Percentiles rank a stretch among this genome's conserved stretches.
These are phyloP conservation scores for Nicotiana paniculata DNA, from an alignment of 257 asterid species.

Conservation along the genomic window DNA sequence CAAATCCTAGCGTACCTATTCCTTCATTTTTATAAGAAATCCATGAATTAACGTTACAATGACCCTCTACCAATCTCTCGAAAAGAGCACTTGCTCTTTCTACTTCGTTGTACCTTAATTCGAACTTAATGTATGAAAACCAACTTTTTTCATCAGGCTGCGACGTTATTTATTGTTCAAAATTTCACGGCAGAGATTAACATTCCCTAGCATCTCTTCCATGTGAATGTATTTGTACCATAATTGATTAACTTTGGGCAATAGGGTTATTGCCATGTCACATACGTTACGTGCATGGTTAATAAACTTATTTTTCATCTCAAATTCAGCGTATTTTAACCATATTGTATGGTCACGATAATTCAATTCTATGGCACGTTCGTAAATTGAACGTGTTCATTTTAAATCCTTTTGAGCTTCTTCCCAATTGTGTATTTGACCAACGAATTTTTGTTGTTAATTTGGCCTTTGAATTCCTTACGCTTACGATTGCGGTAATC, in stretches of 20 bases:
- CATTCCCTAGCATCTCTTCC: slow-evolving; percentile 78
- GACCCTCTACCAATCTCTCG: slow-evolving; percentile 55
- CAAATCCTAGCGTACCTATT: slow-evolving; percentile 50
- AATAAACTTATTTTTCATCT: slow-evolving; percentile 73
- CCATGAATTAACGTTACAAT: slow-evolving; percentile 64
- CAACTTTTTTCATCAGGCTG: slow-evolving; percentile 82
- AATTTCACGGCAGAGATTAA: slow-evolving; percentile 61
- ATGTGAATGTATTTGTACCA: slow-evolving; percentile 90
- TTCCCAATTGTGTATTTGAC: slow-evolving; percentile 88
- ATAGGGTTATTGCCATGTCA: slow-evolving; percentile 59
- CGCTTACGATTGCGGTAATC: slow-evolving; percentile 74
- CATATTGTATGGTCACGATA: slow-evolving; percentile 72
- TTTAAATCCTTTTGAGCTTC: slow-evolving; percentile 67
- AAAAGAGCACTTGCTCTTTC: slow-evolving; percentile 67
- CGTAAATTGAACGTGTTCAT: slow-evolving; percentile 84
- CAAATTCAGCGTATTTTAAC: slow-evolving; percentile 78
- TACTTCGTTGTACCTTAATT: slow-evolving; percentile 60
- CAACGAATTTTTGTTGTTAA: slow-evolving; percentile 68
- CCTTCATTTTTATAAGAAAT: slow-evolving; percentile 72
- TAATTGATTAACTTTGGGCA: slow-evolving; percentile 77
- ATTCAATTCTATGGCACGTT: slow-evolving; percentile 78
- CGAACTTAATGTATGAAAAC: slow-evolving; percentile 74
- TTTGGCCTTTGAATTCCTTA: slow-evolving; percentile 60
- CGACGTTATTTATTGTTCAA: slow-evolving; percentile 84
- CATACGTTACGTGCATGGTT: slow-evolving; percentile 74